These are phyloP conservation scores for Agrostemma githago DNA, from an alignment of 148 eudicot species.

Conservation along the genomic window DNA sequence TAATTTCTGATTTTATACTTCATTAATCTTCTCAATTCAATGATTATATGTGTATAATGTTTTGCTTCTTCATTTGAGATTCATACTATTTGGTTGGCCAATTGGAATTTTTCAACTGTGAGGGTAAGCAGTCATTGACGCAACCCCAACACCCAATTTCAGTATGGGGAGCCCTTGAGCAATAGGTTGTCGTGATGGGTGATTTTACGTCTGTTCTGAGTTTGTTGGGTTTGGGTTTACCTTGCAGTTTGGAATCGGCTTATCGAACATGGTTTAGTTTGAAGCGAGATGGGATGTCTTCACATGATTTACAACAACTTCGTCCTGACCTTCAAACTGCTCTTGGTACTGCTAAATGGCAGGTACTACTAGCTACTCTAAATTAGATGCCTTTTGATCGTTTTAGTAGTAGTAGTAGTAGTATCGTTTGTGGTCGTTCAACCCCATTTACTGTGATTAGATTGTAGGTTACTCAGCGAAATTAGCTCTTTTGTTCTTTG, in stretches of 20 bases:
- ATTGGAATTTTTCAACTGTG: too few relatives aligned
- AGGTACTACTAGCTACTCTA: slow-evolving; percentile 41
- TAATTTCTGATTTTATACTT: neutral
- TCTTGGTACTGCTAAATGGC: slow-evolving; percentile 97
- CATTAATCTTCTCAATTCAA: too few relatives aligned
- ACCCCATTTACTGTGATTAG: neutral
- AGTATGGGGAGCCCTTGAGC: too few relatives aligned
- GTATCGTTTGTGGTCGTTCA: neutral
- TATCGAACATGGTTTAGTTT: slow-evolving; percentile 67
- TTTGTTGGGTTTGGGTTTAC: neutral
- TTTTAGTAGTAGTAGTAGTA: neutral
- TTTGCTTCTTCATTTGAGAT: too few relatives aligned
- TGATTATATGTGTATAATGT: too few relatives aligned
- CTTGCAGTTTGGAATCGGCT: slow-evolving; percentile 74
- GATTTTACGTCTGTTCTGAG: neutral
- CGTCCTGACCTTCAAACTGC: slow-evolving; percentile 73
- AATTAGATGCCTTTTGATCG: neutral
- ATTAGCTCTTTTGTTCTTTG: slow-evolving; percentile 6
- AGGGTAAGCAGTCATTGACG: too few relatives aligned
- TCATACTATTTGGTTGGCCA: too few relatives aligned
- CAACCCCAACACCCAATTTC: too few relatives aligned
- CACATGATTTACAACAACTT: slow-evolving; percentile 44
- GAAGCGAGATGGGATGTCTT: slow-evolving; percentile 48
- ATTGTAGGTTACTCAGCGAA: neutral
- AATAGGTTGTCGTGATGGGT: neutral